phyloP scores from a whole-genome alignment of 1,139 yeast genomes.

The Groenewaldozyma sp. region DNA sequence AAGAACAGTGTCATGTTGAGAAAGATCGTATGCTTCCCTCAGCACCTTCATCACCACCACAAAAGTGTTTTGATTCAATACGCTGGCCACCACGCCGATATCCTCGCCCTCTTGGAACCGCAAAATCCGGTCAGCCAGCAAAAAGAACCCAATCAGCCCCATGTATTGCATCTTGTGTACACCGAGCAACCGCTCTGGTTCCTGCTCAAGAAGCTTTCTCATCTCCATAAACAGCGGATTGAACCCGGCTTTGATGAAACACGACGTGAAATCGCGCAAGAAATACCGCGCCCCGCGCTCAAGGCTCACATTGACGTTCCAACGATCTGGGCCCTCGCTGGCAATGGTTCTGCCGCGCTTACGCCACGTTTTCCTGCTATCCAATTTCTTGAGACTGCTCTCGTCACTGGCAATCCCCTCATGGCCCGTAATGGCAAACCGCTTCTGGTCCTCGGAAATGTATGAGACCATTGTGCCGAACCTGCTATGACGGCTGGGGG shows the following conservation, averaged over 20 bases:
- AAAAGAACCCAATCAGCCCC: slow-evolving; percentile 63
- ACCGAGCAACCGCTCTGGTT: slow-evolving; percentile 27
- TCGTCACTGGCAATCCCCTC: slow-evolving; percentile 46
- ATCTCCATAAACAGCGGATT: slow-evolving; percentile 52
- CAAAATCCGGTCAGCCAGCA: slow-evolving; percentile 29
- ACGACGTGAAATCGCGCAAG: slow-evolving; percentile 42
- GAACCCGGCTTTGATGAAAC: slow-evolving; percentile 68
- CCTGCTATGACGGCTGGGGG: slow-evolving; percentile 72
- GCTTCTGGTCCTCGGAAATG: slow-evolving; percentile 45
- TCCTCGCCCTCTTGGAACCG: slow-evolving; percentile 26
- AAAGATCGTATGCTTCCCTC: slow-evolving; percentile 41
- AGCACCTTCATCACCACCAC: slow-evolving; percentile 50
- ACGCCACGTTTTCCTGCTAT: slow-evolving; percentile 60
- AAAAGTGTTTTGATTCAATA: slow-evolving; percentile 57
- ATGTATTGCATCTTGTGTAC: slow-evolving; percentile 44
- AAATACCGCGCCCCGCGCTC: slow-evolving; percentile 29
- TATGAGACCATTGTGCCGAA: slow-evolving; percentile 82
- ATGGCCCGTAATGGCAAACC: slow-evolving; percentile 71
- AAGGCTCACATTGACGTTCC: slow-evolving; percentile 25
- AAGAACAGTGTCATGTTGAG: slow-evolving; percentile 39
- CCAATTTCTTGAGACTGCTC: slow-evolving; percentile 49
- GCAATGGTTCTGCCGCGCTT: slow-evolving; percentile 13
- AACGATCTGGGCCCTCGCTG: slow-evolving; percentile 20
- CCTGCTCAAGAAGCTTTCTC: slow-evolving; percentile 43
- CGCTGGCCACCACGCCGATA: slow-evolving; percentile 58